These are phyloP conservation scores for Gossypium bickii DNA, from an alignment of 345 rosid genomes.

Conservation along the genomic window DNA sequence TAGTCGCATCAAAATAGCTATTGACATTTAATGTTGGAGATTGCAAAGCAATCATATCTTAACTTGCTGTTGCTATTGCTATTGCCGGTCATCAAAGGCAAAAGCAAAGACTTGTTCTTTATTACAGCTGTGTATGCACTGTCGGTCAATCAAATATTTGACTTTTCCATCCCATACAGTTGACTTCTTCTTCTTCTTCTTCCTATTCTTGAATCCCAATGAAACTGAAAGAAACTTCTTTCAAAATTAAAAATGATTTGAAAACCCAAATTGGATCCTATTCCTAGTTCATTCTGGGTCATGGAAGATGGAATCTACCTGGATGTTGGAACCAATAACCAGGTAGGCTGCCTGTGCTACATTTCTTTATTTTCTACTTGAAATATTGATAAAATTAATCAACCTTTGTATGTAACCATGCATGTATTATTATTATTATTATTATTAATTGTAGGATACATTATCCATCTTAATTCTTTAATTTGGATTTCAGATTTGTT, in stretches of 20 bases:
- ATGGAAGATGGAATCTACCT: not conserved
- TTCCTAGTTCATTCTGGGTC: not conserved
- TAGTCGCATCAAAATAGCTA: not conserved
- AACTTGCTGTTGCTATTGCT: not conserved
- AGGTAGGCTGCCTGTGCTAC: not conserved
- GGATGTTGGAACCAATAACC: not conserved
- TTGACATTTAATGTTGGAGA: not conserved
- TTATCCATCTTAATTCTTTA: too few relatives aligned
- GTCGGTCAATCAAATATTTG: not conserved
- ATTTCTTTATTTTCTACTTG: too few relatives aligned
- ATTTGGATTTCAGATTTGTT: too few relatives aligned
- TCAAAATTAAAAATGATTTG: not conserved
- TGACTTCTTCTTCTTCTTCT: not conserved
- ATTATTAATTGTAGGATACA: too few relatives aligned
- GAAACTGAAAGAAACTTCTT: not conserved
- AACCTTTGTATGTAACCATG: too few relatives aligned
- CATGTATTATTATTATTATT: too few relatives aligned
- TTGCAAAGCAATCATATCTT: not conserved
- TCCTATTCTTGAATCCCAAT: too few relatives aligned
- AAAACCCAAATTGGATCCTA: not conserved
- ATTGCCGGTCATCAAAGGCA: conserved; percentile 3
- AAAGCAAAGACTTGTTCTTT: not conserved
- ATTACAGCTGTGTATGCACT: not conserved
- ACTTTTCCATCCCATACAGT: not conserved
- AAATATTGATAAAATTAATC: too few relatives aligned